Evolutionary conservation across 768 basidiomycete species (phyloP).

Genomic region (Termitomyces sp.): DNA sequence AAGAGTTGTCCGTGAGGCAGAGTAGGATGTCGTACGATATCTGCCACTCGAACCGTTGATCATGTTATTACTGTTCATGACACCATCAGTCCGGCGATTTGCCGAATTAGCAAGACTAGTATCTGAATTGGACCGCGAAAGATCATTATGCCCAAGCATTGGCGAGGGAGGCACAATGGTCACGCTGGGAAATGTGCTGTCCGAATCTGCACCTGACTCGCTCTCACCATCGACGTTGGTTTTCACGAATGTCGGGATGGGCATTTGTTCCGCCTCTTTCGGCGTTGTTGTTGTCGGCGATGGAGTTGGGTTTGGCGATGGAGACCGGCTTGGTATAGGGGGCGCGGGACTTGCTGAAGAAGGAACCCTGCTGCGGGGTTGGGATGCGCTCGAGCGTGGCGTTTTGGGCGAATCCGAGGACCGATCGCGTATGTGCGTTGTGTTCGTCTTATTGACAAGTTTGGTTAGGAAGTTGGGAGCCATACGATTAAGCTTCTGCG

Average conservation of each 20-base stretch:
- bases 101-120: slow-evolving; percentile 13
- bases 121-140: slow-evolving; percentile 23
- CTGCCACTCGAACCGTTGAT: slow-evolving; percentile 10
- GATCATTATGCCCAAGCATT: slow-evolving; percentile 20
- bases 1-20: slow-evolving; percentile 8
- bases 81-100: slow-evolving; percentile 15
- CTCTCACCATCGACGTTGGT: slow-evolving; percentile 14
- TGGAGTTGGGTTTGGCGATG: slow-evolving; percentile 7
- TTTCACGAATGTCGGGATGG: slow-evolving; percentile 19
- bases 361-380: slow-evolving; percentile 19
- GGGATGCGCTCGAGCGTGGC: slow-evolving; percentile 14
- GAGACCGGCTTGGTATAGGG: background rate
- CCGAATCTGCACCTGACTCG: slow-evolving; percentile 20
- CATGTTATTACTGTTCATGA: slow-evolving; percentile 12
- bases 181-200: slow-evolving; percentile 36
- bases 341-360: slow-evolving; percentile 15
- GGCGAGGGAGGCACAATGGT: slow-evolving; percentile 45
- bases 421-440: slow-evolving; percentile 25
- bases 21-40: slow-evolving; percentile 20
- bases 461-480: slow-evolving; percentile 36
- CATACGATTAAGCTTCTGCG: slow-evolving; percentile 18
- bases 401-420: slow-evolving; percentile 23
- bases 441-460: slow-evolving; percentile 28
- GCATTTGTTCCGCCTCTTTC: slow-evolving; percentile 4
- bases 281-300: background rate